Percentiles rank a stretch among this genome's conserved stretches.
phyloP scores from a whole-genome alignment of 345 rosid species.

The Sonneratia caseolaris region DNA sequence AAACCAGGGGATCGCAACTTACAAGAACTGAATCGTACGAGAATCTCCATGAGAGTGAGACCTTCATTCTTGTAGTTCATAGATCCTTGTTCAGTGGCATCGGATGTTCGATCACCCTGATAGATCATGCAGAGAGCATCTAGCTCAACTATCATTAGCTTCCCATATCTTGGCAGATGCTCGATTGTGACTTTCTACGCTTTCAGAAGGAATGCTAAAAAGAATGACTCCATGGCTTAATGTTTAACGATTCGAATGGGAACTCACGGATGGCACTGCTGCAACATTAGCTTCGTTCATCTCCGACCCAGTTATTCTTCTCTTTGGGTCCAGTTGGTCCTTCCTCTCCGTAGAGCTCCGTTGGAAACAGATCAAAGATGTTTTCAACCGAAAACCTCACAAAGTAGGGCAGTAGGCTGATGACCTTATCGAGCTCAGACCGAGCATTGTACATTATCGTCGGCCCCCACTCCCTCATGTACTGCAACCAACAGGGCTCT shows the following conservation, averaged over 20 bases:
- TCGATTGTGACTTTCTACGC: background rate
- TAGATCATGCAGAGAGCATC: background rate
- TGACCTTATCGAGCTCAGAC: conserved; percentile 63
- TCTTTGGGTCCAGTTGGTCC: conserved; percentile 96
- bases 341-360: conserved; percentile 88
- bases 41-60: no score
- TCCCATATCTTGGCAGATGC: background rate
- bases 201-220: no score
- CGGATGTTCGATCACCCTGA: background rate
- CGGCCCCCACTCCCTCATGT: conserved; percentile 98
- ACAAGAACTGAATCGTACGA: background rate
- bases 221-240: no score
- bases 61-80: no score
- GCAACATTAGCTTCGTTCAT: conserved; percentile 47
- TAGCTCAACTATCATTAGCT: background rate
- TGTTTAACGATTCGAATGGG: background rate
- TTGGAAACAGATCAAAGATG: conserved; percentile 69
- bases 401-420: conserved; percentile 47
- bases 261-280: background rate
- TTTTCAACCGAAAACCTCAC: conserved; percentile 68
- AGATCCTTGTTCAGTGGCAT: background rate
- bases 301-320: conserved; percentile 81
- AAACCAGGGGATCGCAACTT: background rate
- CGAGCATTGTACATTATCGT: conserved; percentile 59
- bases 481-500: conserved; percentile 82